These are phyloP conservation scores for Talaromyces amestolkiae DNA, from an alignment of 2,329 filamentous ascomycete species.

Conservation along the genomic window DNA sequence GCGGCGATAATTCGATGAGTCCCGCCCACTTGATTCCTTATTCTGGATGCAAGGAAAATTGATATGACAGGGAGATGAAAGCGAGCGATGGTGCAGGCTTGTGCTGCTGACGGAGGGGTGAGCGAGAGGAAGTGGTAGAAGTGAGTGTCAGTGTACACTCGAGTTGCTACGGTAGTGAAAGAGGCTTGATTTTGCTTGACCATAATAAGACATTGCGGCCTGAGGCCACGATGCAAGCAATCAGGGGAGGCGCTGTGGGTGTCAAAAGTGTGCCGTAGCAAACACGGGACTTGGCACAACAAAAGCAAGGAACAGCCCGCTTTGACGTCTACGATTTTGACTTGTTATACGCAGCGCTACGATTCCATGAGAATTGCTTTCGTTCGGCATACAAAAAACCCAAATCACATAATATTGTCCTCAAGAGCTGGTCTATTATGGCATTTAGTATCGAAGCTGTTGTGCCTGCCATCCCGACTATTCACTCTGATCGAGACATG, in stretches of 20 bases:
- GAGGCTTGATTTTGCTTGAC: neutral
- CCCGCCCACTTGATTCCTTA: neutral
- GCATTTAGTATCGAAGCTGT: neutral
- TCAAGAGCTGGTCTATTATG: neutral
- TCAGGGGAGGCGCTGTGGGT: neutral
- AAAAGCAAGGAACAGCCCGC: neutral
- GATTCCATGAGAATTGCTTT: neutral
- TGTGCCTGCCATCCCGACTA: neutral
- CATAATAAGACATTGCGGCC: neutral
- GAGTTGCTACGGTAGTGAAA: conserved; percentile 1
- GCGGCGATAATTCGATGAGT: conserved; percentile 3
- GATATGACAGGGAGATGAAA: conserved; percentile 1
- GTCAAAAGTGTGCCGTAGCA: neutral
- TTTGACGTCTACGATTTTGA: neutral
- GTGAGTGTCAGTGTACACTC: neutral
- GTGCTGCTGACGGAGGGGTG: conserved; percentile 1
- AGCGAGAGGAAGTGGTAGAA: neutral
- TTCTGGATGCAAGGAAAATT: neutral
- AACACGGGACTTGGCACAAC: neutral
- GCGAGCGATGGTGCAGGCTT: conserved; percentile 10
- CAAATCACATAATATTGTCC: neutral
- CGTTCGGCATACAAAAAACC: neutral
- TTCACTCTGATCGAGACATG: neutral
- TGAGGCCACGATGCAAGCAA: neutral
- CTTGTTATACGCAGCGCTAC: neutral